Conservation (phyloP, 177 flowering plant genomes). For the Vitis hybrid region DNA sequence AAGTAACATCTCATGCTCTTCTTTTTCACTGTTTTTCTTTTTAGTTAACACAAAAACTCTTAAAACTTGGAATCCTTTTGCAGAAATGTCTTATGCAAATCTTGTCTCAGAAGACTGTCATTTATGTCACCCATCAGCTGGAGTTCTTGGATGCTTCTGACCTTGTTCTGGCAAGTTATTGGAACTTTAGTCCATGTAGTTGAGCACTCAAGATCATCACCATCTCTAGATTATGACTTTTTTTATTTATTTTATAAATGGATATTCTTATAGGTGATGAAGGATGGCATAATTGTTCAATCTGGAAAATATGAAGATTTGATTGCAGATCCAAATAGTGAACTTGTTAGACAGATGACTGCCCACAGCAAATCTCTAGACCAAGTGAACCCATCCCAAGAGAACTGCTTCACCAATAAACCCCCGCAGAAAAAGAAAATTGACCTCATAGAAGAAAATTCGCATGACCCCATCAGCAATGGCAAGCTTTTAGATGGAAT, state of each 20-base stretch:
- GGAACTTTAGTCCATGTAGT: background rate
- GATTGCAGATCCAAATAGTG: conserved; percentile 45
- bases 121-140: conserved; percentile 82
- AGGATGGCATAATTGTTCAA: conserved; percentile 73
- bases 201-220: background rate
- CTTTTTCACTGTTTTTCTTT: background rate
- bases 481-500: conserved; percentile 16
- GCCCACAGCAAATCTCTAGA: conserved; percentile 58
- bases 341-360: conserved; percentile 57
- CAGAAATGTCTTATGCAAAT: conserved; percentile 74
- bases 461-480: conserved; percentile 9
- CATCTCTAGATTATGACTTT: background rate
- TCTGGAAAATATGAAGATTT: conserved; percentile 72
- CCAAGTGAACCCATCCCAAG: conserved; percentile 47
- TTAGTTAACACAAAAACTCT: background rate
- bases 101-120: conserved; percentile 61
- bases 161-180: conserved; percentile 63
- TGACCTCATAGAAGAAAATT: conserved; percentile 49
- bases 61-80: conserved; percentile 16
- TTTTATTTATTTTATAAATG: background rate
- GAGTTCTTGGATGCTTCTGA: conserved; percentile 78
- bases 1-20: conserved; percentile 2
- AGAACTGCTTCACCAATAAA: conserved; percentile 3
- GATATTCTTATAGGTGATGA: conserved; percentile 58
- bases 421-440: conserved; percentile 20